phyloP scores from a whole-genome alignment of 345 rosid genomes.

The Eucalyptus curtisii region DNA sequence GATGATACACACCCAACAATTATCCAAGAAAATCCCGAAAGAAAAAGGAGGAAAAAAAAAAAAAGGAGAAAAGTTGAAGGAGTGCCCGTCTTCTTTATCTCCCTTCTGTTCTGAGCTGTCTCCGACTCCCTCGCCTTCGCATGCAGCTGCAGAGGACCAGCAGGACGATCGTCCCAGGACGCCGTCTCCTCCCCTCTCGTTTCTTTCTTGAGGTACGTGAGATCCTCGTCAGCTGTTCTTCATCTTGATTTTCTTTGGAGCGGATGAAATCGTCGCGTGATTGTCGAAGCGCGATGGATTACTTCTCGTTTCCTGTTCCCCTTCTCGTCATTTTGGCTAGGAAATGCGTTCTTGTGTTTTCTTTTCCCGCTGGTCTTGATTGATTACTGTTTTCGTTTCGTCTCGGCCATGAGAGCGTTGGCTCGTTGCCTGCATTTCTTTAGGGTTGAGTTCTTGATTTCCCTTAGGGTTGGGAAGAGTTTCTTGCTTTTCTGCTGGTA shows the following conservation, averaged over 20 bases:
- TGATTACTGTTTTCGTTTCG: not conserved
- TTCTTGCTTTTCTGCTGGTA: not conserved
- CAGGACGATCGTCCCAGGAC: not conserved
- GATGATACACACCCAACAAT: not conserved
- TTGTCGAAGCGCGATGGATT: not conserved
- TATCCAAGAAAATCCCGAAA: not conserved
- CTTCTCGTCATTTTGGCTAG: not conserved
- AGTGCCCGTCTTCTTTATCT: not conserved
- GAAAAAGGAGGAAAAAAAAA: not conserved
- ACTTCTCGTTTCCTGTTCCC: not conserved
- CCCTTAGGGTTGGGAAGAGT: not conserved
- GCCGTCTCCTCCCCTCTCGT: not conserved
- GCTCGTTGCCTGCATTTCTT: not conserved
- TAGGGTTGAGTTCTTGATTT: not conserved
- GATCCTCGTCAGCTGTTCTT: not conserved
- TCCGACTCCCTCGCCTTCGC: not conserved
- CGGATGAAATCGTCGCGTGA: not conserved
- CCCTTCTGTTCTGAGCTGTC: not conserved
- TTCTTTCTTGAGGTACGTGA: not conserved
- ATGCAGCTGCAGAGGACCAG: not conserved
- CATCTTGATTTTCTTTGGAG: not conserved
- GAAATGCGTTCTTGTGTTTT: not conserved
- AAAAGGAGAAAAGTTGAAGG: not conserved
- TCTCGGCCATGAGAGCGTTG: not conserved
- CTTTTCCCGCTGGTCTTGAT: not conserved